These are phyloP conservation scores for Pseudogymnoascus sp. DNA, from an alignment of 2,329 filamentous ascomycete genomes.

Conservation along the genomic window DNA sequence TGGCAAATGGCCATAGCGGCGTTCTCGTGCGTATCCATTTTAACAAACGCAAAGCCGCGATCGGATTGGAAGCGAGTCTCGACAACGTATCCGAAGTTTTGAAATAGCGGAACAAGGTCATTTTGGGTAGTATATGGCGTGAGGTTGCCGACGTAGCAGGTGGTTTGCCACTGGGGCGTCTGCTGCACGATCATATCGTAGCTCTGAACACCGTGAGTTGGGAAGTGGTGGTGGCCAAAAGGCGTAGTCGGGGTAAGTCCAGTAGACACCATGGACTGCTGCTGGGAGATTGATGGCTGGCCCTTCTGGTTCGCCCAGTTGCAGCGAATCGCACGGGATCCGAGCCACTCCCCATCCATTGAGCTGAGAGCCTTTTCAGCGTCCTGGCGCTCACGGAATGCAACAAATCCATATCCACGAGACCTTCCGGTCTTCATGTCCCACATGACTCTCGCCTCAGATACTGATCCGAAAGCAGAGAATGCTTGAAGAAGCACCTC, in stretches of 20 bases:
- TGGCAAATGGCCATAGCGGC: slow-evolving; percentile 98
- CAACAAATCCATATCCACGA: slow-evolving; percentile 94
- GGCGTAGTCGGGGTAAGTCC: slow-evolving; percentile 96
- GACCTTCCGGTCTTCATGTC: slow-evolving; percentile 99
- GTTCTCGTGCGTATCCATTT: slow-evolving; percentile 98
- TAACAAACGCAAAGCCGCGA: slow-evolving; percentile 95
- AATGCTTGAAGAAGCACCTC: slow-evolving; percentile 91
- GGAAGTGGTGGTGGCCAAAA: slow-evolving; percentile 96
- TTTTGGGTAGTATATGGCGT: slow-evolving; percentile 96
- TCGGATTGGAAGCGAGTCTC: slow-evolving; percentile 98
- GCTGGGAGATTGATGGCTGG: slow-evolving; percentile 96
- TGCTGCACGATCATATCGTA: slow-evolving; percentile 96
- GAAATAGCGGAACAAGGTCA: slow-evolving; percentile 94
- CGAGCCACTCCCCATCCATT: slow-evolving; percentile 99
- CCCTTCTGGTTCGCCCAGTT: slow-evolving; percentile 99
- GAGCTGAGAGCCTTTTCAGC: slow-evolving; percentile 93
- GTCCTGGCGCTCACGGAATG: slow-evolving; percentile 86
- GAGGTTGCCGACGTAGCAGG: slow-evolving; percentile 93
- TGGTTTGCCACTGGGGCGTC: slow-evolving; percentile 96
- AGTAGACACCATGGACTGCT: slow-evolving; percentile 94
- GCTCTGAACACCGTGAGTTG: slow-evolving; percentile 90
- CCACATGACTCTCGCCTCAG: slow-evolving; percentile 99
- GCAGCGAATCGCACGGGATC: slow-evolving; percentile 94
- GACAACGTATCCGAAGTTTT: slow-evolving; percentile 96
- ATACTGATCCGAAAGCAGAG: slow-evolving; percentile 89